Evolutionary conservation across 148 eudicot genomes (phyloP).

Genomic region (Arctostaphylos glauca): DNA sequence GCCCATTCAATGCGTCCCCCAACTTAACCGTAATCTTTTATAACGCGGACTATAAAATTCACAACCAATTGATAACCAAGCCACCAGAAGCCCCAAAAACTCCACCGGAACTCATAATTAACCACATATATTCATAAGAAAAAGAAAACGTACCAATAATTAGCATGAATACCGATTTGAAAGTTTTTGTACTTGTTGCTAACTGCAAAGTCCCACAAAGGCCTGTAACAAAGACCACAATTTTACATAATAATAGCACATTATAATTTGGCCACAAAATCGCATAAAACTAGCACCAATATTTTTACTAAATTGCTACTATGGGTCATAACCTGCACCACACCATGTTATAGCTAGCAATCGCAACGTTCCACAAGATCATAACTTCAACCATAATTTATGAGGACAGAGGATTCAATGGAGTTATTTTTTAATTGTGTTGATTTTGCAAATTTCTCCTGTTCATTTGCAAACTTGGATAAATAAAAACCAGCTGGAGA

Average conservation of each 20-base stretch:
- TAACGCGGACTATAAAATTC: neutral
- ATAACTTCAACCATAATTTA: neutral
- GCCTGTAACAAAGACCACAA: neutral
- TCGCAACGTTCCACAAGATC: neutral
- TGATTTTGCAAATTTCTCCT: neutral
- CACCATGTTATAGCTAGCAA: neutral
- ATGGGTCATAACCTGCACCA: neutral
- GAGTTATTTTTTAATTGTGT: neutral
- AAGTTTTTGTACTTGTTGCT: neutral
- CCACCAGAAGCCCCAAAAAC: neutral
- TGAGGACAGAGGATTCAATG: neutral
- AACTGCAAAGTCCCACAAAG: neutral
- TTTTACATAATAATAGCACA: neutral
- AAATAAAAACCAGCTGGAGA: neutral
- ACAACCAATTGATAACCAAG: neutral
- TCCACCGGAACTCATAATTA: neutral
- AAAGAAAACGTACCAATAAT: neutral
- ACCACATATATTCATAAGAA: neutral
- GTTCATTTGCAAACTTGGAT: neutral
- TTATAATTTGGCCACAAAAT: neutral
- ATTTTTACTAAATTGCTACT: neutral
- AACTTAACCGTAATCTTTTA: neutral
- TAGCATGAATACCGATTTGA: neutral
- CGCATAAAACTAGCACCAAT: neutral
- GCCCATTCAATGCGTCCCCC: neutral